Base-by-base conservation (phyloP, 805 yeast genomes). In the Cyberlindnera nakhonratchasimensis region DNA sequence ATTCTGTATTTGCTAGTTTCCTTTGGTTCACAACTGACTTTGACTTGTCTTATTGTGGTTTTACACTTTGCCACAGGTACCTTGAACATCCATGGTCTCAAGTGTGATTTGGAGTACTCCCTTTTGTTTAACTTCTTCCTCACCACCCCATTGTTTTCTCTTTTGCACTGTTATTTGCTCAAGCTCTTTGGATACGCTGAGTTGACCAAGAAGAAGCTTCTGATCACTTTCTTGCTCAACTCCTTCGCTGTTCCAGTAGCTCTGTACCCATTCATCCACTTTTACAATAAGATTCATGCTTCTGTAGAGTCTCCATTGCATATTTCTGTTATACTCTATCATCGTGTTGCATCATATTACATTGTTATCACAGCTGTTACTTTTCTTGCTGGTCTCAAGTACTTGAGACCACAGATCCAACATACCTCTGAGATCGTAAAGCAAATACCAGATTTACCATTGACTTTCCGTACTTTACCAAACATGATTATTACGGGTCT, bases 401-500 rank as follows among this genome's bases (percentile, higher is more conserved):
- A 43, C n/a, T 14, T 51, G 20, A 40, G 44, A 17, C 42, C 50
- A 6, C 14, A 19, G 7, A 5, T 32, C 13, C 42, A 36, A 6
- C 42, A 40, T 14, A 46, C 53, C 7, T 49, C 49, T 28, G 52
- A 52, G 31, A 54, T 55, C 23, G 29, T 50, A 6, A 58, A 49
- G 22, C 41, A 50, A 36, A 45, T 58, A 18, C 50, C 61, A n/a
- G 40, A 44, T 4, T 42, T 54, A 22, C 58, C 62, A 40, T 21
- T 59, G 19, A 58, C 60, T 16, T 56, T 57, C 50, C 45, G 43
- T 20, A 33, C 48, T 1, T 34, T 56, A 11, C 58, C 61, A 31
- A 55, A 55, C 44, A 52, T 53, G 49, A 31, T 57, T 19, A 52
- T 61, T 30, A 52, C 57, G 11, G 65, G 61, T 3, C 39, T 57